Base-by-base conservation (phyloP, 805 yeast species). In the Metschnikowia reukaufii region DNA sequence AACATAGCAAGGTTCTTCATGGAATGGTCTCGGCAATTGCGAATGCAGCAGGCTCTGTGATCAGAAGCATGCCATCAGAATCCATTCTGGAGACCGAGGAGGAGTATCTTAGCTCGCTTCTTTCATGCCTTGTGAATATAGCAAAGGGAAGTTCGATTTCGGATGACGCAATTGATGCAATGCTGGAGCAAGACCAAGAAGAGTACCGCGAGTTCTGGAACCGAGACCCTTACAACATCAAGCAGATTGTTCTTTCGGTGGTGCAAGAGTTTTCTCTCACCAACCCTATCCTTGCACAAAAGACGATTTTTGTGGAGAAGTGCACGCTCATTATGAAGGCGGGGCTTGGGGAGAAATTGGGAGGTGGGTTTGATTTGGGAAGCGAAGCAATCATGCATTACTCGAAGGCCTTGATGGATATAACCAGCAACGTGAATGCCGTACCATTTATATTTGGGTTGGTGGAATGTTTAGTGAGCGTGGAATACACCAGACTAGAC, bases 131-230 rank as follows among this genome's bases (percentile, higher is more conserved):
- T 0, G 74, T 75, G n/a, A 87, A 84, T 44, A 68, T 88, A 3
- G 94, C 89, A 0, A 84, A 82, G 46, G 88, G 90, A 0, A 63
- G 85, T 58, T 79, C 79, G 41, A 63, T 77, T 2, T 83, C 88
- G 0, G 88, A 83, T 21, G 75, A 70, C 19, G 66, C 70, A 2
- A 74, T 70, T 35, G 76, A 72, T 18, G 67, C 64, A 35, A 67
- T 67, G 19, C 56, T 52, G 6, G 68, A 64, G 13, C 73, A 74
- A 41, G 49, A 60, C 18, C 65, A 63, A 20, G 34, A 43, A 4
- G 49, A 49, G 1, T 47, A 48, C 16, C 54, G 60, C 39, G 56
- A 57, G 17, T 80, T 70, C 56, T 82, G 88, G 86, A 36, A 47
- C 0, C 49, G 57, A 12, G 86, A 83, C 58, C 78, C 81, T 1